Evolutionary conservation across 371 early-diverging fungal genomes (phyloP), one percentile per base, ranked within the genome.

Genomic region (Haplosporangium sp.): DNA sequence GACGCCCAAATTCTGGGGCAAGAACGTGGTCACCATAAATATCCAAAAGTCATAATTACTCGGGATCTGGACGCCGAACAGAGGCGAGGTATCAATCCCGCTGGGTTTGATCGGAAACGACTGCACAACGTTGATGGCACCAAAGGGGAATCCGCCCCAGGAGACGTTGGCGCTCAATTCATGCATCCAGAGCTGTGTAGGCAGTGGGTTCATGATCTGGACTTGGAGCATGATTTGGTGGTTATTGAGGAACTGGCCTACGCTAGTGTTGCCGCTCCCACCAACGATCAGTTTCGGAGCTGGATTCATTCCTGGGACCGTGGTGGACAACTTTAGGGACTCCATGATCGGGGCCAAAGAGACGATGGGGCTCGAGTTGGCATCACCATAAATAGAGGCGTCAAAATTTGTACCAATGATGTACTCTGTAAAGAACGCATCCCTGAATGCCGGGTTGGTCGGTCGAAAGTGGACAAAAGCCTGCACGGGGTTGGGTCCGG

Each of bases 181-280:
- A n/a, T 74, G 69, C 23, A 69, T 53, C 75, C 75, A 74, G n/a
- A 74, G 75, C 7, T 20, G 42, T 16, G 66, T 62, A 2, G 69
- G 56, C 14, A 74, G 55, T 40, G 75, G 75, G 45, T 74, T 74
- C 55, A 69, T 41, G 51, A 74, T 64, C 45, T 65, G 66, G 43
- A 61, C 65, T 29, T 65, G 75, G n/a, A 74, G 47, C 66, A 62
- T 64, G 18, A 69, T 38, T 47, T 65, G 38, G 18, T 64, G 64
- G 55, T 61, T 53, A 50, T 51, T 59, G 9, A 69, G 53, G 50
- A 74, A 64, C 21, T 64, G 59, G 5, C 69, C 65, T 0, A 74
- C 74, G 8, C 61, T 59, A 4, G 74, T 64, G 43, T 57, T 69
- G 18, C 75, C 75, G 11, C 20, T 41, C 0, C 69, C 69, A 10